phyloP scores from a whole-genome alignment of 2,329 filamentous ascomycete species.

The Pyrenochaeta sp. region DNA sequence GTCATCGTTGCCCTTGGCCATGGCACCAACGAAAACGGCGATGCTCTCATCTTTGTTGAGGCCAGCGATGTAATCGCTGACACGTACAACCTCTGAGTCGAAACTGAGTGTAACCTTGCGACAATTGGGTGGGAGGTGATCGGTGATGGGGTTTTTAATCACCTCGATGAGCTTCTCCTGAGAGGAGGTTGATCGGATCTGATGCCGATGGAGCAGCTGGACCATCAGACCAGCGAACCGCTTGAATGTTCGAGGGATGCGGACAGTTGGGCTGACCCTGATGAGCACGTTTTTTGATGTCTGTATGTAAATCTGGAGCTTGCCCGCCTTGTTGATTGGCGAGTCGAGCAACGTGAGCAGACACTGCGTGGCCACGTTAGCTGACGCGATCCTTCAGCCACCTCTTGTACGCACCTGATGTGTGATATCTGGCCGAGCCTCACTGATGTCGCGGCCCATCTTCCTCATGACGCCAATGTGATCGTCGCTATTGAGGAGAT shows the following conservation, averaged over 20 bases:
- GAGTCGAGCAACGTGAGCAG: constrained; percentile 96
- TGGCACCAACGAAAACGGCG: constrained; percentile 96
- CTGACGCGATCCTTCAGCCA: constrained; percentile 10
- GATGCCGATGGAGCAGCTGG: constrained; percentile 92
- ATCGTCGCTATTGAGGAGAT: constrained; percentile 96
- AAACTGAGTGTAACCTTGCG: constrained; percentile 97
- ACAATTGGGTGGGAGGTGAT: constrained; percentile 95
- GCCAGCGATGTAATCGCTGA: constrained; percentile 85
- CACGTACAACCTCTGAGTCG: constrained; percentile 85
- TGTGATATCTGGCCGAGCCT: constrained; percentile 96
- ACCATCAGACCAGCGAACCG: constrained; percentile 99
- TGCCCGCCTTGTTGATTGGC: constrained; percentile 97
- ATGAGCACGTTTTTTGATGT: constrained; percentile 97
- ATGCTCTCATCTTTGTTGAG: constrained; percentile 87
- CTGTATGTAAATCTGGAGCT: constrained; percentile 97
- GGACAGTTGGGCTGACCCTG: constrained; percentile 96
- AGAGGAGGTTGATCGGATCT: constrained; percentile 94
- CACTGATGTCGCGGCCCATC: constrained; percentile 98
- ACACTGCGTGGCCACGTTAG: constrained; percentile 68
- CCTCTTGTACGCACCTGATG: constrained; percentile 78
- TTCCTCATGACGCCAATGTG: constrained; percentile 99
- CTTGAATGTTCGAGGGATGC: constrained; percentile 98
- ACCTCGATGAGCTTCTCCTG: constrained; percentile 98
- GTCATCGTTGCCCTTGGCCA: constrained; percentile 96
- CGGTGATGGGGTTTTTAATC: constrained; percentile 97